Percentiles rank a stretch among this genome's conserved stretches.
These are phyloP conservation scores for Talaromyces sp. DNA, from an alignment of 2,329 filamentous ascomycete genomes.

Conservation along the genomic window DNA sequence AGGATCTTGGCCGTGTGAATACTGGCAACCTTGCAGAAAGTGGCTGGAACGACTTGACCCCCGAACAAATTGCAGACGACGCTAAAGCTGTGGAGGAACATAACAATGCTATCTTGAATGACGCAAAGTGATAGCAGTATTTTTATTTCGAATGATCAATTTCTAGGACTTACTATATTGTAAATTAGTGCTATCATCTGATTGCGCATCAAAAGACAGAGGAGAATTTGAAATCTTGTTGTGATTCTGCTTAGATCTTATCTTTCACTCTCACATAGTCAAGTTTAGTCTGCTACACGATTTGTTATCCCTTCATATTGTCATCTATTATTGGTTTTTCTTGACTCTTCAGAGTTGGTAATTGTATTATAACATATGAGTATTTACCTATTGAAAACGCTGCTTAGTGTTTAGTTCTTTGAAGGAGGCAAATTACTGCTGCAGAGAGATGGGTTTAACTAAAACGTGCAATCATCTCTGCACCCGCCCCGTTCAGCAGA, in stretches of 20 bases:
- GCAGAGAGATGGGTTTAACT: background rate
- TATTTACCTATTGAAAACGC: background rate
- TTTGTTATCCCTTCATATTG: background rate
- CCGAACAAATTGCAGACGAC: background rate
- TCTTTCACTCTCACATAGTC: background rate
- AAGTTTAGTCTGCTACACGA: background rate
- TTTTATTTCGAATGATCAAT: background rate
- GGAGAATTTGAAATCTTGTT: background rate
- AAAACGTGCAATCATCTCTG: background rate
- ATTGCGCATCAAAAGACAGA: background rate
- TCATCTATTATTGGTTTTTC: background rate
- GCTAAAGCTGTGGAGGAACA: background rate
- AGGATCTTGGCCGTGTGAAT: conserved; percentile 8
- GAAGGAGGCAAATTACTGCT: background rate
- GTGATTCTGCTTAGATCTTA: background rate
- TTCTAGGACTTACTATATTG: background rate
- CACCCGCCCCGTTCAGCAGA: background rate
- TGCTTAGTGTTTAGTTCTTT: background rate
- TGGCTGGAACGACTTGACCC: background rate
- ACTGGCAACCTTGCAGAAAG: background rate
- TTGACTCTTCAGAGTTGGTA: background rate
- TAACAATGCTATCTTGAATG: conserved; percentile 7
- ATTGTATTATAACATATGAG: background rate
- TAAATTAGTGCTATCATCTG: background rate
- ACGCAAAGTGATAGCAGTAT: background rate